Base-by-base conservation (phyloP, 2,329 filamentous ascomycete species). In the Botryotinia globosa region DNA sequence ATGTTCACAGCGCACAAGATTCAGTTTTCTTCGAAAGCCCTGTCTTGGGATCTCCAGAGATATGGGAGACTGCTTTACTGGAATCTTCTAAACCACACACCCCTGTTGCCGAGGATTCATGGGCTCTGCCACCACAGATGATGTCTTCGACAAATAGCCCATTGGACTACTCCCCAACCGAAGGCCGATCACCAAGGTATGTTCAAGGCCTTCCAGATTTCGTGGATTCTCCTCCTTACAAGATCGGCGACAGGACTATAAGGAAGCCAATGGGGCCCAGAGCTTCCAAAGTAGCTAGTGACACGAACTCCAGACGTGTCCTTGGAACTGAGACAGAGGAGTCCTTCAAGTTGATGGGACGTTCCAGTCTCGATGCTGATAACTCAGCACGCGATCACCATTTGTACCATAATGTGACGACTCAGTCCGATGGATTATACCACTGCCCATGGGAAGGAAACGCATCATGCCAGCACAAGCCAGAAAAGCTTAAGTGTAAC, bases 401-500 rank as follows among this genome's bases (percentile, higher is more conserved):
- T 32, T 84, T 93, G 20, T 95, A 94, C 85, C 90, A 91, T 81
- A 89, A 89, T 77, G 88, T 86, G 71, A 88, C 90, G 16, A 71
- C 67, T 54, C 82, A 87, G 58, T 82, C 86, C 48, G 93, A 97
- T 83, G 94, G 94, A 80, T 88, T 97, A 73, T 98, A 96, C 85
- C 94, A 97, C 84, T 98, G 95, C 86, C 95, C 95, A 9, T 96
- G 92, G 86, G 90, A 91, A 89, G 78, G 90, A 92, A 81, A 90
- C 74, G 73, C 84, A 45, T 85, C 81, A 80, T 98, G 95, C 88
- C 92, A 89, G 82, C 95, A 98, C 89, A 92, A 93, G 84, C 90
- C 94, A 58, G 96, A 97, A 80, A 96, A 97, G 85, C 92, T 98
- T 78, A 98, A 98, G 89, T 98, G 95, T 90, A 97, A 97, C 84